Conservation (phyloP, 257 asterid genomes). For the Verbena officinalis region DNA sequence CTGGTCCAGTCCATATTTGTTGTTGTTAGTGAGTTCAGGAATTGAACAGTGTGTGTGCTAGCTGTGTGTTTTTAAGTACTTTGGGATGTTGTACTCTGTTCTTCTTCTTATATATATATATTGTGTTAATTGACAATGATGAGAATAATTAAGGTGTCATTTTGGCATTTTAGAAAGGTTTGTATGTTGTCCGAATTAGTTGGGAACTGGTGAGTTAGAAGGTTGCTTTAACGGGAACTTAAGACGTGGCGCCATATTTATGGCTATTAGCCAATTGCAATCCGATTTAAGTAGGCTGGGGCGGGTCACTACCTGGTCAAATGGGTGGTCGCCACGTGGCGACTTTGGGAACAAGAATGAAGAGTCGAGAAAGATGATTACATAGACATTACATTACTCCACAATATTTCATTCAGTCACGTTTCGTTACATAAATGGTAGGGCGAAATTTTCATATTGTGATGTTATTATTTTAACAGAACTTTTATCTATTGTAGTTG, state of each 20-base stretch:
- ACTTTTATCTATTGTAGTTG: not conserved
- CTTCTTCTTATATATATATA: not conserved
- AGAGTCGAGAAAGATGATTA: slow-evolving; percentile 27
- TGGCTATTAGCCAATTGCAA: slow-evolving; percentile 28
- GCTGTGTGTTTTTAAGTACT: not conserved
- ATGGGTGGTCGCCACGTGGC: slow-evolving; percentile 41
- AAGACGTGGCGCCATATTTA: slow-evolving; percentile 54
- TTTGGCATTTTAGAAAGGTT: slow-evolving; percentile 21
- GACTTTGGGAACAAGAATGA: not conserved
- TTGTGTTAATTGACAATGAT: slow-evolving; percentile 22
- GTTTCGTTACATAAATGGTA: not conserved
- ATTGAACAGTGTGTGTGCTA: slow-evolving; percentile 7
- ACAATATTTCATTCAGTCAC: slow-evolving; percentile 8
- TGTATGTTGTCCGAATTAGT: slow-evolving; percentile 52
- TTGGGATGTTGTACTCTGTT: not conserved
- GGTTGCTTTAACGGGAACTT: slow-evolving; percentile 55
- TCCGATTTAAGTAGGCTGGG: slow-evolving; percentile 31
- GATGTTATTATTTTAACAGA: not conserved
- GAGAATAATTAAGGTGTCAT: slow-evolving; percentile 36
- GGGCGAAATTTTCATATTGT: not conserved
- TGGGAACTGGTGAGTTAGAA: slow-evolving; percentile 56
- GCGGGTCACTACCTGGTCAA: slow-evolving; percentile 40
- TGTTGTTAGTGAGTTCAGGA: slow-evolving; percentile 10
- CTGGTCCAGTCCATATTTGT: slow-evolving; percentile 69
- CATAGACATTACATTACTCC: slow-evolving; percentile 7